Evolutionary conservation across 352 stramenopile genomes (phyloP), one percentile per base, ranked within the genome.

Genomic region (Phytophthora hybrid): DNA sequence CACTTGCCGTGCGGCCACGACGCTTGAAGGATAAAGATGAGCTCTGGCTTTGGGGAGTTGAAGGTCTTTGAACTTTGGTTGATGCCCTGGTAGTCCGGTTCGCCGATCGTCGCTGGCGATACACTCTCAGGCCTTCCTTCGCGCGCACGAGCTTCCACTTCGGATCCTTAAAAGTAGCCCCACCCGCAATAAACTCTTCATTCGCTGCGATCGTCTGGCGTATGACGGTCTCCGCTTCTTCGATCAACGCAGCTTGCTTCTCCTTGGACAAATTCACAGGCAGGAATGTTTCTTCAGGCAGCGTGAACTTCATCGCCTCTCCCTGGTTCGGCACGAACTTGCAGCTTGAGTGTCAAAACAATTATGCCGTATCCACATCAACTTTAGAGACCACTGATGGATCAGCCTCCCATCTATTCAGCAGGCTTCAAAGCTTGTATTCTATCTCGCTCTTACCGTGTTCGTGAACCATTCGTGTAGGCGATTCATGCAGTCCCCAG

Each of bases 191-290:
- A 63, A 76, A 83, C 21, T 69, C 66, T 59, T 82, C 71, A 53
- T 86, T 78, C 18, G 66, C 71, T 16, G 63, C 70, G 14, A 88
- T 49, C 51, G 79, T 87, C 61, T 88, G 79, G 21, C 58, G 69
- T 6, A 90, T 68, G 14, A 90, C 73, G 29, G 70, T 64, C 9
- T 80, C 57, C 1, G 80, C 79, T 55, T 88, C 81, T 39, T 78
- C 56, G 26, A 73, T 62, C 31, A 88, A 58, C 54, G 65, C 72
- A 3, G 65, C 65, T 69, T 75, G 66, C 8, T 69, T 61, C 34
- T 83, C 61, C 9, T 79, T 76, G 32, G 66, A 72, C 26, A 81
- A 51, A 53, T 67, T 41, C 6, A 85, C 49, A 31, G 58, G 52
- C 18, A 78, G 73, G 59, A 88, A 82, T 3, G 72, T 70, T 56